A percentile compares a stretch with the other conserved stretches of the same genome.
These are phyloP conservation scores for Massarina eburnea DNA, from an alignment of 2,329 filamentous ascomycete species.

Conservation along the genomic window DNA sequence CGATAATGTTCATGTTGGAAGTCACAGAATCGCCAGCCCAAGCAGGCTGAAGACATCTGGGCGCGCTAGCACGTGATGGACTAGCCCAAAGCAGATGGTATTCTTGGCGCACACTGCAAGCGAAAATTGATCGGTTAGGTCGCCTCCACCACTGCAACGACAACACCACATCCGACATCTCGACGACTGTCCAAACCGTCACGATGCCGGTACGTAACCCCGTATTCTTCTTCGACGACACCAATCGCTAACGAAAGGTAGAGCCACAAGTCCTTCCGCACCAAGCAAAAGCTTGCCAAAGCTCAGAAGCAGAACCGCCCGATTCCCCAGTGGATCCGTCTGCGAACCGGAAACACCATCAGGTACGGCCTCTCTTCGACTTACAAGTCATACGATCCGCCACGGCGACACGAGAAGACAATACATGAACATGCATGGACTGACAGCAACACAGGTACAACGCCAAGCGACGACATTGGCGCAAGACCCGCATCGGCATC, in stretches of 20 bases:
- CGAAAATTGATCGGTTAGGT: conserved; percentile 2
- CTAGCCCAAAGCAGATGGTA: background rate
- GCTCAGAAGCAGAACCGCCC: conserved; percentile 99
- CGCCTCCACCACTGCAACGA: conserved; percentile 21
- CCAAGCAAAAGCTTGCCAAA: conserved; percentile 99
- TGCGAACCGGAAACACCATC: conserved; percentile 98
- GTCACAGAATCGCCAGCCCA: too few species aligned
- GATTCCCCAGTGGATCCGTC: conserved; percentile 99
- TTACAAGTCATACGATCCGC: too few species aligned
- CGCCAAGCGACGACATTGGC: conserved; percentile 99
- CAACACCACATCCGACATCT: conserved; percentile 34
- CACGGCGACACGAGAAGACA: too few species aligned
- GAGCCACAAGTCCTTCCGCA: conserved; percentile 99
- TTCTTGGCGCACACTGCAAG: conserved; percentile 4
- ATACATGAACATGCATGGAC: conserved; percentile 2
- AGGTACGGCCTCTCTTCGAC: conserved; percentile 67
- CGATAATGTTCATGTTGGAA: too few species aligned
- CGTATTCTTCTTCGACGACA: background rate
- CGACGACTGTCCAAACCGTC: conserved; percentile 36
- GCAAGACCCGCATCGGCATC: conserved; percentile 99
- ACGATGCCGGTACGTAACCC: conserved; percentile 42
- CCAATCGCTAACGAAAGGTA: conserved; percentile 47
- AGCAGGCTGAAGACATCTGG: too few species aligned
- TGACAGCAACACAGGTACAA: conserved; percentile 75
- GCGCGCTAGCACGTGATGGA: background rate